Base-by-base conservation (phyloP, 2,329 filamentous ascomycete genomes). In the Exophiala oligosperma region DNA sequence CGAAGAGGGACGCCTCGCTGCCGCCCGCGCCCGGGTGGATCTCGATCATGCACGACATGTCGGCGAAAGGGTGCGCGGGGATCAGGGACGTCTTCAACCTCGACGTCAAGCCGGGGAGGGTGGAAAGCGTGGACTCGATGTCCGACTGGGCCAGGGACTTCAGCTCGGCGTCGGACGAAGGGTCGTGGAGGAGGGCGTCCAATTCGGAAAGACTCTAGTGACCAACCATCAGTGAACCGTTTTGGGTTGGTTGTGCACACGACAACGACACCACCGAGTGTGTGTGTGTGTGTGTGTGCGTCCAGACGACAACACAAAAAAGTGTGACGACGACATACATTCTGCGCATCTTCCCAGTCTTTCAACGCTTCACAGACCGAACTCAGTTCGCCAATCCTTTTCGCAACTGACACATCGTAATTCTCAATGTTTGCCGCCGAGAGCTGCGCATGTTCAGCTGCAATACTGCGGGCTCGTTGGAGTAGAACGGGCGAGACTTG, bases 21-120 rank as follows among this genome's bases (percentile, higher is more conserved):
- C 94, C 94, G 38, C 94, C 94, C 0, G 92, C 92, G 0, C 94
- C 94, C 0, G 94, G 94, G 0, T 92, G 85, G 59, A 99, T 89
- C 75, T 99, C 94, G 43, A 99, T 76, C 63, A 99, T 82, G 73
- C 93, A 97, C 53, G 92, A 91, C 66, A 97, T 82, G 62, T 91
- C 84, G 32, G 91, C 91, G 71, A 97, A 99, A 2, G 92, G 90
- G 72, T 99, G 92, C 41, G 86, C 84, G 0, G 94, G 94, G 14
- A 96, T 89, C 53, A 99, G 81, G 47, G 89, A 86, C 23, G 82
- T 84, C 26, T 91, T 91, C 44, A 99, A 81, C 37, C 83, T 84
- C 38, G 81, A 81, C 0, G 86, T 85, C 26, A 95, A 82, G 0
- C 75, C 70, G 2, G 82, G 79, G 24, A 97, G 81, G 57, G 83